A percentile compares a stretch with the other conserved stretches of the same genome.
These are phyloP conservation scores for Plenodomus tracheiphilus DNA, from an alignment of 2,329 filamentous ascomycete genomes.

Conservation along the genomic window DNA sequence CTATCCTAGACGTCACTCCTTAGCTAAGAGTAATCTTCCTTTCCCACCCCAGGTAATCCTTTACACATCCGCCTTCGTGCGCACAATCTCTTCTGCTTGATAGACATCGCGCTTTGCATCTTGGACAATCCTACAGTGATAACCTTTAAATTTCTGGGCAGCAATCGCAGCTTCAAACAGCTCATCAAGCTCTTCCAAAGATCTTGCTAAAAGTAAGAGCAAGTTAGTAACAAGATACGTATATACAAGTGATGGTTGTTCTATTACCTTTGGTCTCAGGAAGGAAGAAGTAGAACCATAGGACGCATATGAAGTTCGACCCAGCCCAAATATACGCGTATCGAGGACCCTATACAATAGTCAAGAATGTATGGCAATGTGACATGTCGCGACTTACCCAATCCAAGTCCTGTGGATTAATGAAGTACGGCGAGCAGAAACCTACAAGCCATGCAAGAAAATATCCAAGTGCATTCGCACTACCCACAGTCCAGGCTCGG, in stretches of 20 bases:
- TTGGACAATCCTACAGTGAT: slow-evolving; percentile 26
- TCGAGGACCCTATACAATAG: slow-evolving; percentile 16
- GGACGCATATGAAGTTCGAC: slow-evolving; percentile 50
- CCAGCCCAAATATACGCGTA: slow-evolving; percentile 32
- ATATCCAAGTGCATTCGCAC: slow-evolving; percentile 40
- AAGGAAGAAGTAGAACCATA: slow-evolving; percentile 65
- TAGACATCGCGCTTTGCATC: slow-evolving; percentile 21
- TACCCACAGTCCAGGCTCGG: slow-evolving; percentile 42
- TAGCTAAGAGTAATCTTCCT: too few relatives aligned
- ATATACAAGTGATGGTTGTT: too few relatives aligned
- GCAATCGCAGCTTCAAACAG: slow-evolving; percentile 28
- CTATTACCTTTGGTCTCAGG: slow-evolving; percentile 54
- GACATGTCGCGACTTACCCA: slow-evolving; percentile 35
- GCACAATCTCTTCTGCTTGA: too few relatives aligned
- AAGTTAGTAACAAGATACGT: too few relatives aligned
- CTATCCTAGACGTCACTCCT: too few relatives aligned
- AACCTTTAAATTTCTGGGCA: slow-evolving; percentile 25
- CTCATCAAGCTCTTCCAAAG: slow-evolving; percentile 34
- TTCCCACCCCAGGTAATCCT: too few relatives aligned
- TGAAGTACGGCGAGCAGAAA: slow-evolving; percentile 47
- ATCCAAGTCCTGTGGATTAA: slow-evolving; percentile 43
- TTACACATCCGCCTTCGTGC: too few relatives aligned
- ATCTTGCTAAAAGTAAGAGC: too few relatives aligned
- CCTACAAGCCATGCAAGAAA: slow-evolving; percentile 42
- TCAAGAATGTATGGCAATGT: background rate